Conservation (phyloP, 2,329 filamentous ascomycete genomes). For the Fusarium secorum region DNA sequence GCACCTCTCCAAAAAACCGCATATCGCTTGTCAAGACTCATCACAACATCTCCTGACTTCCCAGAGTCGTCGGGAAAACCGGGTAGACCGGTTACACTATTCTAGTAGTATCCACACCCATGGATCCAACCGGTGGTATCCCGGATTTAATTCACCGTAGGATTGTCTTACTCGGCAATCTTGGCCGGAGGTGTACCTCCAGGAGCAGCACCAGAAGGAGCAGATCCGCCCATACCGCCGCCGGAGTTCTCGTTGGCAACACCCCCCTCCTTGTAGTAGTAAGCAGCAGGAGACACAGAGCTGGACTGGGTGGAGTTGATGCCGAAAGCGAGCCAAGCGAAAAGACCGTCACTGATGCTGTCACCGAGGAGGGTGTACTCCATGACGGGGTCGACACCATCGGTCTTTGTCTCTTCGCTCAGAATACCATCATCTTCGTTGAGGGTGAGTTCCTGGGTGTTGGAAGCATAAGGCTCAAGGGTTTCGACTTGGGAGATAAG, state of each 20-base stretch:
- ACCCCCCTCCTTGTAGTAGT: constrained; percentile 34
- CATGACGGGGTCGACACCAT: constrained; percentile 64
- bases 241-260: constrained; percentile 34
- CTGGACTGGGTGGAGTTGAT: constrained; percentile 50
- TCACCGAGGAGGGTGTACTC: constrained; percentile 67
- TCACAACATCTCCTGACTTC: not conserved
- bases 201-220: constrained; percentile 11
- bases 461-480: constrained; percentile 56
- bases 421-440: constrained; percentile 62
- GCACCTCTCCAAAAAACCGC: not conserved
- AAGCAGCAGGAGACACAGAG: constrained; percentile 28
- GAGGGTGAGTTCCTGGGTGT: constrained; percentile 55
- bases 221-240: constrained; percentile 8
- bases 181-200: not conserved
- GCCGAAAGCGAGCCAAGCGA: constrained; percentile 64
- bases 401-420: constrained; percentile 55
- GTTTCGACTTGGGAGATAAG: constrained; percentile 61
- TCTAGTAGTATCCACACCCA: not conserved
- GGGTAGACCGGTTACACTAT: not conserved
- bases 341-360: constrained; percentile 57
- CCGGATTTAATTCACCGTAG: not conserved
- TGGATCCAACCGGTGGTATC: not conserved
- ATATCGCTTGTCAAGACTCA: not conserved
- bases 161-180: not conserved
- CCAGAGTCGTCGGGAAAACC: not conserved